Percentiles rank a stretch among this genome's conserved stretches.
Evolutionary conservation across 2,329 filamentous ascomycete species (phyloP).

Genomic region (Pseudonectria buxi): DNA sequence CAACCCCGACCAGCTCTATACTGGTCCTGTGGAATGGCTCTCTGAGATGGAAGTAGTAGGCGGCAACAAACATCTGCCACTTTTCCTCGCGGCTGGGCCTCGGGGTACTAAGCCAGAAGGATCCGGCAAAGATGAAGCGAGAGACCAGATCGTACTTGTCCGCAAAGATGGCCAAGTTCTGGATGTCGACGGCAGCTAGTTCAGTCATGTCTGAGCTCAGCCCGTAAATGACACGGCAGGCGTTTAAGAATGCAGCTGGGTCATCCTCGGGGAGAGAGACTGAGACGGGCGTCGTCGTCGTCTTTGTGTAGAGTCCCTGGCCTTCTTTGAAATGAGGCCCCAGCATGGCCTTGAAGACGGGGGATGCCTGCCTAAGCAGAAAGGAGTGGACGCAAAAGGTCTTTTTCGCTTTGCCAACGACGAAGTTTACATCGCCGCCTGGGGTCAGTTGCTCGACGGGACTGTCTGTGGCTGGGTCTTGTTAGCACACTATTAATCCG

Average conservation of each 20-base stretch:
- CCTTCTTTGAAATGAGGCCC: constrained; percentile 15
- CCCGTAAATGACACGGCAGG: not conserved
- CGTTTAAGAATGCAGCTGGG: not conserved
- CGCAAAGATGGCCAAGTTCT: not conserved
- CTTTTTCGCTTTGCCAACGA: constrained; percentile 6
- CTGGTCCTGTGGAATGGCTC: not conserved
- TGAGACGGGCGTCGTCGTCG: not conserved
- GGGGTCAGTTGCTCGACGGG: constrained; percentile 1
- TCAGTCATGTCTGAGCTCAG: not conserved
- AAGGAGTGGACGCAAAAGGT: constrained; percentile 10
- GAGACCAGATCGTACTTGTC: not conserved
- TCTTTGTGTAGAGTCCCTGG: constrained; percentile 1
- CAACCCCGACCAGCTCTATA: too few relatives aligned
- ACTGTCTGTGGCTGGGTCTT: constrained; percentile 1
- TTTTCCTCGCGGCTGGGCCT: not conserved
- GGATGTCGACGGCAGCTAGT: not conserved
- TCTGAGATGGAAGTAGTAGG: not conserved
- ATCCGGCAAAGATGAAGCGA: not conserved
- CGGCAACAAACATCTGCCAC: not conserved
- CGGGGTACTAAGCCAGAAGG: not conserved
- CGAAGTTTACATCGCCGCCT: constrained; percentile 12
- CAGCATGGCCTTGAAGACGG: constrained; percentile 22
- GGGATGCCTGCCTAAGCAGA: constrained; percentile 18
- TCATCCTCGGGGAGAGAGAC: not conserved
- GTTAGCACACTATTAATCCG: constrained; percentile 16